Percentiles rank a stretch among this genome's conserved stretches.
These are phyloP conservation scores for Ophiosphaerella herpotricha DNA, from an alignment of 2,329 filamentous ascomycete genomes.

Conservation along the genomic window DNA sequence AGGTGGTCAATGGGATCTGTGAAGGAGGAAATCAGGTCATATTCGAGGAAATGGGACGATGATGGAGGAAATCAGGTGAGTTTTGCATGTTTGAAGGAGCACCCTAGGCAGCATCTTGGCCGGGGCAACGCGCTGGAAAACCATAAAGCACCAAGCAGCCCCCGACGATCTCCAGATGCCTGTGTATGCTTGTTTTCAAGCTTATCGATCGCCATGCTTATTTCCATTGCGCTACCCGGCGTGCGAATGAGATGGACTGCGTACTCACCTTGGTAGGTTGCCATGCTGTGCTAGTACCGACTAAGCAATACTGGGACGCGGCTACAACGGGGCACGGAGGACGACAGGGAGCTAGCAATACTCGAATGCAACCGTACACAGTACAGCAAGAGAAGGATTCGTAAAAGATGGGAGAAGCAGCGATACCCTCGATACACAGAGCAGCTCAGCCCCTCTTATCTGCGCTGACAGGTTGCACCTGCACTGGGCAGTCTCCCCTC, in stretches of 20 bases:
- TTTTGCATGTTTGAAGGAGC: slow-evolving; percentile 16
- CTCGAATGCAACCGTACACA: neutral
- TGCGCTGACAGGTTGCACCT: slow-evolving; percentile 8
- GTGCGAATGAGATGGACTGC: neutral
- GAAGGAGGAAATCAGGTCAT: neutral
- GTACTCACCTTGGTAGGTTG: slow-evolving; percentile 3
- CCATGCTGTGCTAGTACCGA: neutral
- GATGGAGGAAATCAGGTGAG: slow-evolving; percentile 14
- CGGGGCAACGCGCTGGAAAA: slow-evolving; percentile 7
- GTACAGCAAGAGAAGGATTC: neutral
- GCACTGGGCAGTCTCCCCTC: slow-evolving; percentile 1
- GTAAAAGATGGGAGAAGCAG: neutral
- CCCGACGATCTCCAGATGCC: neutral
- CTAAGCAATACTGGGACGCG: neutral
- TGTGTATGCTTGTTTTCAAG: neutral
- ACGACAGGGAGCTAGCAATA: neutral
- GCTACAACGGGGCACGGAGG: neutral
- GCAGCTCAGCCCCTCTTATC: slow-evolving; percentile 9
- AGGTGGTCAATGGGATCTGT: slow-evolving; percentile 63
- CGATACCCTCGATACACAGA: neutral
- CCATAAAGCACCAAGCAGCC: slow-evolving; percentile 12
- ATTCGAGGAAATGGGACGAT: too few species aligned
- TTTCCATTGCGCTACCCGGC: neutral
- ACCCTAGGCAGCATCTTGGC: slow-evolving; percentile 14
- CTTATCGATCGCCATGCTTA: neutral